phyloP scores from a whole-genome alignment of 192 early-diverging fungal genomes.

The Coemansia sp. region DNA sequence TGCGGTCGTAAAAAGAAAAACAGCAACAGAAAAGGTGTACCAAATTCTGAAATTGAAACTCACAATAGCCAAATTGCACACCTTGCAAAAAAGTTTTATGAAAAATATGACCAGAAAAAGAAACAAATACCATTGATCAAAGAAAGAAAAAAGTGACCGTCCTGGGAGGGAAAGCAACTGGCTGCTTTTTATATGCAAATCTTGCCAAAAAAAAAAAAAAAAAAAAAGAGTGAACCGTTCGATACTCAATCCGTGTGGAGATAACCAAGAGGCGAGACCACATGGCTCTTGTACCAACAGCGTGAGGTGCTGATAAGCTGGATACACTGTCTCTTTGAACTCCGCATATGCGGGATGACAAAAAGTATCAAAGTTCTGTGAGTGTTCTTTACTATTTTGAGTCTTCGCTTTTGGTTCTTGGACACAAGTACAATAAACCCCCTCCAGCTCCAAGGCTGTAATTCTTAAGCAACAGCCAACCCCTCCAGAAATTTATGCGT shows the following conservation, averaged over 20 bases:
- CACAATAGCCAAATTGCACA: not conserved
- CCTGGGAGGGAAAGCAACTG: conserved; percentile 3
- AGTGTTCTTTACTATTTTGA: too few species aligned
- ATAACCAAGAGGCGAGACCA: not conserved
- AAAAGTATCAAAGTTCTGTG: too few species aligned
- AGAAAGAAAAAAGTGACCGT: not conserved
- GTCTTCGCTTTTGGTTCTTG: too few species aligned
- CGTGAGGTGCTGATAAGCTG: not conserved
- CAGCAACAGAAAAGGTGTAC: too few species aligned
- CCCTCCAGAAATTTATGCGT: not conserved
- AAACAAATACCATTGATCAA: conserved; percentile 5
- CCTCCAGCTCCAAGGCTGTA: too few species aligned
- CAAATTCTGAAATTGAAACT: not conserved
- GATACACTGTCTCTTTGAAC: not conserved
- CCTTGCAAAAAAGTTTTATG: not conserved
- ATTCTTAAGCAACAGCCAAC: not conserved
- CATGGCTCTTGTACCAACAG: not conserved
- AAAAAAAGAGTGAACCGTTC: not conserved
- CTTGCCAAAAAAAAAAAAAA: not conserved
- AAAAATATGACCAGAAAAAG: not conserved
- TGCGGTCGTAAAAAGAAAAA: too few species aligned
- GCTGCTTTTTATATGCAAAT: not conserved
- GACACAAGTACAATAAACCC: too few species aligned
- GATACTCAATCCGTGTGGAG: not conserved
- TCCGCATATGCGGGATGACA: not conserved